Conservation (phyloP, 768 basidiomycete genomes). For the Tylopilus cervinicoccineus region DNA sequence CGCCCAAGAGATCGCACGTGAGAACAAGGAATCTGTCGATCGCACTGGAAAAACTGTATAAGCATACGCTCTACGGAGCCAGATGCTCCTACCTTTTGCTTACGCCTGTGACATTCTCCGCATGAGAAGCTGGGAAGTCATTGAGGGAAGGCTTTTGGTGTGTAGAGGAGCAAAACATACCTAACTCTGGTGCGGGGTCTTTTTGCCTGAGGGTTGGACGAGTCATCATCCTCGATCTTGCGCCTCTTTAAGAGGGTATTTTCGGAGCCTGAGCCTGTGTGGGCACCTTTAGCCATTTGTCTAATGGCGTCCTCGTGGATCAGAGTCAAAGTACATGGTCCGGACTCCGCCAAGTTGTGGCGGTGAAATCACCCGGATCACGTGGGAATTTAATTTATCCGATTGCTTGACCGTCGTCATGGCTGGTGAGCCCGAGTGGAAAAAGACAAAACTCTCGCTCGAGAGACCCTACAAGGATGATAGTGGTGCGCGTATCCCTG, state of each 20-base stretch:
- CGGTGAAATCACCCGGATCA: slow-evolving; percentile 16
- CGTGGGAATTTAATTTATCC: slow-evolving; percentile 16
- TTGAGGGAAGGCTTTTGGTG: slow-evolving; percentile 4
- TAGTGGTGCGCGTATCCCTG: slow-evolving; percentile 55
- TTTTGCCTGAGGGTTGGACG: slow-evolving; percentile 44
- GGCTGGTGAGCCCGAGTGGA: slow-evolving; percentile 45
- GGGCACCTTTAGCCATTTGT: slow-evolving; percentile 29
- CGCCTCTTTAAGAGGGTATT: slow-evolving; percentile 49
- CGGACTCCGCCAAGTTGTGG: slow-evolving; percentile 4
- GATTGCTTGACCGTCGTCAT: background rate
- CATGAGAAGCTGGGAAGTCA: slow-evolving; percentile 62
- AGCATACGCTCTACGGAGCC: slow-evolving; percentile 17
- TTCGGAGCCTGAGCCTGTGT: slow-evolving; percentile 19
- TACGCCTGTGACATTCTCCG: slow-evolving; percentile 83
- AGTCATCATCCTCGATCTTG: slow-evolving; percentile 60
- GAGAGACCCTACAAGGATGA: slow-evolving; percentile 84
- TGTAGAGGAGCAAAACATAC: slow-evolving; percentile 34
- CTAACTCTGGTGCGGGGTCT: slow-evolving; percentile 74
- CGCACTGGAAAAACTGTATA: slow-evolving; percentile 51
- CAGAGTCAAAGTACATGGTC: slow-evolving; percentile 25
- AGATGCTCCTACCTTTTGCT: slow-evolving; percentile 63
- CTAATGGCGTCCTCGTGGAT: slow-evolving; percentile 26
- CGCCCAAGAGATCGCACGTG: slow-evolving; percentile 50
- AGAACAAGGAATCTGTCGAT: slow-evolving; percentile 80
- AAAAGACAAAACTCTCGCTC: slow-evolving; percentile 60